phyloP scores from a whole-genome alignment of 345 rosid genomes.

The Nephelium lappaceum region DNA sequence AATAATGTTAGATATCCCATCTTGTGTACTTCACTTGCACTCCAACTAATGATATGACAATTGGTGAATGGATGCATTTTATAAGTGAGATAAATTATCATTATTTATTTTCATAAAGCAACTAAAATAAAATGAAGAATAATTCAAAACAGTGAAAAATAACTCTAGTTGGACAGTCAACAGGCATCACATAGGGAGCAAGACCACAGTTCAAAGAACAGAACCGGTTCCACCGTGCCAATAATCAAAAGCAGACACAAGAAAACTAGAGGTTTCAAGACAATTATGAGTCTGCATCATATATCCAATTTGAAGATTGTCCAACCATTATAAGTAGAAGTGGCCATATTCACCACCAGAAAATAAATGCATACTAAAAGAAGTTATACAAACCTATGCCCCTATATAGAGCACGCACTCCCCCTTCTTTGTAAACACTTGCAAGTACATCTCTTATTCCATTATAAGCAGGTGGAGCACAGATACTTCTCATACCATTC shows the following conservation, averaged over 20 bases:
- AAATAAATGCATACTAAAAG: conserved; percentile 3
- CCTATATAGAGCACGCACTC: conserved; percentile 76
- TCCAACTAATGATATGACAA: too few relatives aligned
- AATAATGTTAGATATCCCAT: too few relatives aligned
- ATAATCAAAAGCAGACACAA: conserved; percentile 2
- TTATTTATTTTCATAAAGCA: neutral
- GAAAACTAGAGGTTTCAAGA: conserved; percentile 5
- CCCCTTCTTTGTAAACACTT: conserved; percentile 81
- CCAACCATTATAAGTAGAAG: neutral
- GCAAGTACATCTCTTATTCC: conserved; percentile 78
- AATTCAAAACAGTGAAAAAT: neutral
- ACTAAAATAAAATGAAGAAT: conserved; percentile 7
- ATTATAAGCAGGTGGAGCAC: conserved; percentile 59
- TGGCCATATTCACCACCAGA: neutral
- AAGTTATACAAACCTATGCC: conserved; percentile 72
- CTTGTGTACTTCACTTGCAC: too few relatives aligned
- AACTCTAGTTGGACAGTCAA: neutral
- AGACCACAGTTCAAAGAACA: conserved; percentile 5
- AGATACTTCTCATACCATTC: conserved; percentile 39
- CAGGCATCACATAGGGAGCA: neutral
- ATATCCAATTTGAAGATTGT: neutral
- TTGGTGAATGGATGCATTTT: too few relatives aligned
- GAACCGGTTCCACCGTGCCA: neutral
- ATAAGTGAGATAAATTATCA: too few relatives aligned
- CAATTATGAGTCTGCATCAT: neutral